Evolutionary conservation across 345 rosid species (phyloP).

Genomic region (Iberis pinnata): DNA sequence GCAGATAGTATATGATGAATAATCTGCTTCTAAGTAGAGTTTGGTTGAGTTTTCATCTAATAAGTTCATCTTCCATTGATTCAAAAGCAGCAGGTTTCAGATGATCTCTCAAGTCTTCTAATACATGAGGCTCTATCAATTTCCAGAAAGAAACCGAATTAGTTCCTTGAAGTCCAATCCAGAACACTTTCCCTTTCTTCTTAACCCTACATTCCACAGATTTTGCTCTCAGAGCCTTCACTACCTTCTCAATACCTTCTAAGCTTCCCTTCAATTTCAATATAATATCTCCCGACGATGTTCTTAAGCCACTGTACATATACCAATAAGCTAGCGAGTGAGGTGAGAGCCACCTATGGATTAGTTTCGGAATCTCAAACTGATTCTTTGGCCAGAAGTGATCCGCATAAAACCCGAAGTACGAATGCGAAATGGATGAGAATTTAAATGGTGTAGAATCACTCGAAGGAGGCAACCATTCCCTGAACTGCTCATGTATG

Average conservation of each 20-base stretch:
- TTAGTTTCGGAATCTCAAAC: constrained; percentile 65
- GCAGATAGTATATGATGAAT: too few species aligned
- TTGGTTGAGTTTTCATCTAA: too few species aligned
- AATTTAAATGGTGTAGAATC: constrained; percentile 39
- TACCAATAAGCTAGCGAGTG: constrained; percentile 72
- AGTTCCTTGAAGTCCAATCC: constrained; percentile 72
- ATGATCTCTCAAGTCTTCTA: constrained; percentile 44
- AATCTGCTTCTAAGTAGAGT: too few species aligned
- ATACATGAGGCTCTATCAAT: constrained; percentile 54
- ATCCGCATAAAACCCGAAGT: constrained; percentile 64
- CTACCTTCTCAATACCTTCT: constrained; percentile 49
- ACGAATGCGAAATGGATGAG: constrained; percentile 48
- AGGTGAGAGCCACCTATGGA: constrained; percentile 82
- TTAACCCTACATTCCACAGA: constrained; percentile 68
- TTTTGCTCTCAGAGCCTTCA: constrained; percentile 47
- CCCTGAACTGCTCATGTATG: constrained; percentile 55
- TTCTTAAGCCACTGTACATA: constrained; percentile 66
- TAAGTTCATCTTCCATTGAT: constrained; percentile 3
- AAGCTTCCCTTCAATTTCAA: constrained; percentile 61
- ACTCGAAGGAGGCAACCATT: constrained; percentile 65
- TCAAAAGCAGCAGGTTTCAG: constrained; percentile 23
- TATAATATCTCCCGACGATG: constrained; percentile 50
- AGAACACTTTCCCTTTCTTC: constrained; percentile 61
- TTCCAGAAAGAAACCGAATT: constrained; percentile 60
- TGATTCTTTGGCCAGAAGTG: constrained; percentile 62